Percentiles rank a stretch among this genome's conserved stretches.
phyloP scores from a whole-genome alignment of 2,329 filamentous ascomycete genomes.

The Pseudocercospora fijiensis region DNA sequence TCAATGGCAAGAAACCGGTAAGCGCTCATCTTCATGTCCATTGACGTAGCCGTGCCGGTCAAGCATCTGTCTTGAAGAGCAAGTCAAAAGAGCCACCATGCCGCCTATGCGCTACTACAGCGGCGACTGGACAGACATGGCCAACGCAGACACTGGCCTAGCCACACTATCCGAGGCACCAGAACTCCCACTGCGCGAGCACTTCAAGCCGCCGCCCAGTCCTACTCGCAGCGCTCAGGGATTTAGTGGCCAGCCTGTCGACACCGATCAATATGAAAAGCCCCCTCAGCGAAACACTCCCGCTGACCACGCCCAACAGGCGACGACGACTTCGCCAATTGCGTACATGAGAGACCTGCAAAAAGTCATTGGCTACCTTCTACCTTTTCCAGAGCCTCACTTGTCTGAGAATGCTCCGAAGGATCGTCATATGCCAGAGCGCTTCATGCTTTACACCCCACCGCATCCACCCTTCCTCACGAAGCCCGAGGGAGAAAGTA shows the following conservation, averaged over 20 bases:
- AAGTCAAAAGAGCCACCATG: not conserved
- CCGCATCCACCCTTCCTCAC: conserved; percentile 43
- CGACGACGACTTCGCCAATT: conserved; percentile 30
- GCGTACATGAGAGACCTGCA: conserved; percentile 45
- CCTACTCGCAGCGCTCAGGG: conserved; percentile 1
- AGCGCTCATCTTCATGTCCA: not conserved
- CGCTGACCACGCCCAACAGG: conserved; percentile 1
- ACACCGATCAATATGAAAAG: not conserved
- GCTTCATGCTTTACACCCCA: conserved; percentile 49
- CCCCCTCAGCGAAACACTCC: conserved; percentile 6
- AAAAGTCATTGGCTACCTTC: conserved; percentile 44
- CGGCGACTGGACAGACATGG: conserved; percentile 6
- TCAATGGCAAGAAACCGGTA: not conserved
- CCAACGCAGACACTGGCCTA: conserved; percentile 4
- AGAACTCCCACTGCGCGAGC: conserved; percentile 5
- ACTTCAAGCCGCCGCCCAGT: conserved; percentile 2
- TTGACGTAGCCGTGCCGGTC: not conserved
- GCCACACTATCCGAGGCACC: conserved; percentile 2
- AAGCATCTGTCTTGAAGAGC: not conserved
- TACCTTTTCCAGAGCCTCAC: conserved; percentile 46
- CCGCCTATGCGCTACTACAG: not conserved
- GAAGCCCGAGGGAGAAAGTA: conserved; percentile 42
- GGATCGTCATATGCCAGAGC: conserved; percentile 38
- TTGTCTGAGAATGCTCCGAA: conserved; percentile 26
- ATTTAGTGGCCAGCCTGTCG: conserved; percentile 4